Evolutionary conservation across 2,329 filamentous ascomycete species (phyloP), one percentile per base, ranked within the genome.

Genomic region (Ceratocystis huliohia): DNA sequence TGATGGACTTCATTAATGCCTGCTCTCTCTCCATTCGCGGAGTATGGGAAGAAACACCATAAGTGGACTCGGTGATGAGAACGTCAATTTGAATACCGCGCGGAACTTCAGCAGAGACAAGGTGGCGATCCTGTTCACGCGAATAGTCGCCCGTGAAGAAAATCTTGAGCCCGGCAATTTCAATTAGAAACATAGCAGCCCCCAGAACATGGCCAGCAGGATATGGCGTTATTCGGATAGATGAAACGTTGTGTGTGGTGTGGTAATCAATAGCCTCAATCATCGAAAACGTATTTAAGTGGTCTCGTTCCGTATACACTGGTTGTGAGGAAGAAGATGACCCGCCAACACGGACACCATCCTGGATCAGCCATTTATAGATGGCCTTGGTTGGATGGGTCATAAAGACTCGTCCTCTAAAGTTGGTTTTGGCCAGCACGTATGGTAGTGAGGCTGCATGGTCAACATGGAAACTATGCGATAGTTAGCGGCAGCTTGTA

Each of bases 221-320:
- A 72, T 96, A 97, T 17, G 94, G 94, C 0, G 94, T 99, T 71
- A 99, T 96, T 65, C 91, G 88, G 71, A 99, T 96, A 46, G 91
- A 96, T 44, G 93, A 94, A 70, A 97, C 93, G 7, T 92, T 96
- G 73, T 99, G 93, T 5, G 94, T 99, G 5, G 94, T 97, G 75
- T 97, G 89, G 77, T 96, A 99, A 75, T 96, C 93, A 73, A 99
- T 96, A 13, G 94, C 93, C 75, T 99, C 93, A 72, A 99, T 99
- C 75, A 88, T 84, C 10, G 91, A 89, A 68, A 97, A 93, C 0
- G 93, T 97, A 69, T 91, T 91, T 33, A 96, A 81, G 75, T 97
- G 92, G 73, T 99, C 94, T 71, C 93, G 88, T 76, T 99, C 94
- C 1, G 91, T 96, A 75, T 96, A 99, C 59, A 97, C 85, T 73